Conservation (phyloP, 2,329 filamentous ascomycete species). For the Diaporthe sp. region DNA sequence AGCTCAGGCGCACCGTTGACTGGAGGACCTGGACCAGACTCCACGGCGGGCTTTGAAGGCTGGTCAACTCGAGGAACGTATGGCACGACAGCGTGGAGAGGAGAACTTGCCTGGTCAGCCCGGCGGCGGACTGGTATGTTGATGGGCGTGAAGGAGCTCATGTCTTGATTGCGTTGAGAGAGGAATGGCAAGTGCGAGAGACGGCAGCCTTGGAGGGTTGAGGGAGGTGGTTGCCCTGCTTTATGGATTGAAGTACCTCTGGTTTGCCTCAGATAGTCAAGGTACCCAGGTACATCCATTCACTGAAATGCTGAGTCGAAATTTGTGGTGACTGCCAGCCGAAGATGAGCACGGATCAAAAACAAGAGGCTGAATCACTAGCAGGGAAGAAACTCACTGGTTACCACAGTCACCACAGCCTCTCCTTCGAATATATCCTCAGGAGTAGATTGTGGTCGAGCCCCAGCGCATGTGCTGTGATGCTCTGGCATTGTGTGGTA, state of each 20-base stretch:
- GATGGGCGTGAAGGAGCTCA: background rate
- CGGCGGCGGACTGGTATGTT: background rate
- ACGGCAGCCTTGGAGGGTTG: background rate
- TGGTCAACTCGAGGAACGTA: background rate
- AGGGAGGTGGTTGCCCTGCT: background rate
- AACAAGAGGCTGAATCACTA: background rate
- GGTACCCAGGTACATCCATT: background rate
- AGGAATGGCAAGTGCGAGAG: background rate
- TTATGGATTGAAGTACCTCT: background rate
- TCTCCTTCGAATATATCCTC: background rate
- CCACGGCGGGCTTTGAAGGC: background rate
- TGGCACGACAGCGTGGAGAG: background rate
- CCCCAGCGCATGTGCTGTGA: background rate
- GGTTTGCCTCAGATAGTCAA: background rate
- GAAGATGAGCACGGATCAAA: no score
- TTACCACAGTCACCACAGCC: no score
- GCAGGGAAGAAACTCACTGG: background rate
- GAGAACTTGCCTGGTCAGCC: background rate
- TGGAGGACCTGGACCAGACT: conserved; percentile 14
- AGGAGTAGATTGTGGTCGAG: background rate
- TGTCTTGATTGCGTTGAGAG: background rate
- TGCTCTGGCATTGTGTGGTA: no score
- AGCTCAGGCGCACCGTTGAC: background rate
- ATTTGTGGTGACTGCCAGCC: no score
- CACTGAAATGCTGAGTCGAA: background rate